Evolutionary conservation across 1,284 basidiomycete genomes (phyloP).

Genomic region (Meripilus lineatus): DNA sequence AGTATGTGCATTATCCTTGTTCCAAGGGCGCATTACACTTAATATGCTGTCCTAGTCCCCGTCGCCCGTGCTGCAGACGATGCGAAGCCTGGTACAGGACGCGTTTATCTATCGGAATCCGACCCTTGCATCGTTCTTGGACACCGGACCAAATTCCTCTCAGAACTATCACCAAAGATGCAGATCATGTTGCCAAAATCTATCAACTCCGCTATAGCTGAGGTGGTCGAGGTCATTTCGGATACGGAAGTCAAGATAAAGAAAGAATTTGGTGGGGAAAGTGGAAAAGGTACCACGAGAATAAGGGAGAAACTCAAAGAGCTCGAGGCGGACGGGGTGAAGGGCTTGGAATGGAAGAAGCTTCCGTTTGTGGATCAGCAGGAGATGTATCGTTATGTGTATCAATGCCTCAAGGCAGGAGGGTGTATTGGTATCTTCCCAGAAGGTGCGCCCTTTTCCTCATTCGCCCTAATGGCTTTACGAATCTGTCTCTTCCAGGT

Average conservation of each 20-base stretch:
- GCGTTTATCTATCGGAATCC: slow-evolving; percentile 67
- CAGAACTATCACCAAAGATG: slow-evolving; percentile 76
- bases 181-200: slow-evolving; percentile 89
- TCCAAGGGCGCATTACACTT: not conserved
- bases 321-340: slow-evolving; percentile 43
- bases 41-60: slow-evolving; percentile 56
- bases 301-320: slow-evolving; percentile 67
- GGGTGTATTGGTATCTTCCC: slow-evolving; percentile 96
- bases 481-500: slow-evolving; percentile 40
- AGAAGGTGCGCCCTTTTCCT: slow-evolving; percentile 59
- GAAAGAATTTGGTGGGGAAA: slow-evolving; percentile 84
- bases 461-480: slow-evolving; percentile 5
- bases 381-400: slow-evolving; percentile 94
- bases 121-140: slow-evolving; percentile 81
- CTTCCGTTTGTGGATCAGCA: slow-evolving; percentile 89
- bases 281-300: slow-evolving; percentile 69
- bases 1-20: slow-evolving; percentile 54
- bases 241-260: slow-evolving; percentile 86
- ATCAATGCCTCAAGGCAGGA: slow-evolving; percentile 81
- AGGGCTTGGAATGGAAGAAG: slow-evolving; percentile 71
- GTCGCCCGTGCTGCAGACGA: slow-evolving; percentile 91
- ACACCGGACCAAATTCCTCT: slow-evolving; percentile 73
- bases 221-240: slow-evolving; percentile 86
- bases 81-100: slow-evolving; percentile 77
- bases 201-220: slow-evolving; percentile 74